A percentile compares a stretch with the other conserved stretches of the same genome.
These are phyloP conservation scores for Telopea speciosissima DNA, from an alignment of 177 flowering plant species.

Conservation along the genomic window DNA sequence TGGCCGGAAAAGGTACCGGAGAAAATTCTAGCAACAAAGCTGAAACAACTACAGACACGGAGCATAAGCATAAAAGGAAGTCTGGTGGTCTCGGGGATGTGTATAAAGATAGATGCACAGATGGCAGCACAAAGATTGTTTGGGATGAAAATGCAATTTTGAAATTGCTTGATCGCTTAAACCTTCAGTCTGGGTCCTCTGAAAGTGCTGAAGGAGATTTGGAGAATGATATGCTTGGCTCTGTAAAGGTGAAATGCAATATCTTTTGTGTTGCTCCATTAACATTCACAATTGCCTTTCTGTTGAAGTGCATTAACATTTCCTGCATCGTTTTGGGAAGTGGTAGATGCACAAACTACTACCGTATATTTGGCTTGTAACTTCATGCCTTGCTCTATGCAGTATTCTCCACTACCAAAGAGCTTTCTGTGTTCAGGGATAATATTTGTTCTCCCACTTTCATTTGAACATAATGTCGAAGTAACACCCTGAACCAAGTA, in stretches of 20 bases:
- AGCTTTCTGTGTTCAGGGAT: no score
- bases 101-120: conserved; percentile 86
- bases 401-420: no score
- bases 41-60: conserved; percentile 43
- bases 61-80: conserved; percentile 55
- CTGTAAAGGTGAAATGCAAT: conserved; percentile 68
- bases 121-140: conserved; percentile 55
- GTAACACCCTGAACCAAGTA: no score
- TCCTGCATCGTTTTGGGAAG: neutral
- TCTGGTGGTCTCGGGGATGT: conserved; percentile 92
- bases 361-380: no score
- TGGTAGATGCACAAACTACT: neutral
- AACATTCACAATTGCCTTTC: neutral
- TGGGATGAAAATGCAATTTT: conserved; percentile 94
- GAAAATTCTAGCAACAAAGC: conserved; percentile 40
- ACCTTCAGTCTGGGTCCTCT: conserved; percentile 47
- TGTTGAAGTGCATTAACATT: neutral
- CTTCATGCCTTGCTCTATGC: no score
- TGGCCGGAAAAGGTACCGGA: conserved; percentile 37
- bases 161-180: conserved; percentile 86
- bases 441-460: no score
- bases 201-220: conserved; percentile 64
- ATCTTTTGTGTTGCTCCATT: neutral
- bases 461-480: no score
- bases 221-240: conserved; percentile 96